These are phyloP conservation scores for Microthlaspi erraticum DNA, from an alignment of 345 rosid species.

Conservation along the genomic window DNA sequence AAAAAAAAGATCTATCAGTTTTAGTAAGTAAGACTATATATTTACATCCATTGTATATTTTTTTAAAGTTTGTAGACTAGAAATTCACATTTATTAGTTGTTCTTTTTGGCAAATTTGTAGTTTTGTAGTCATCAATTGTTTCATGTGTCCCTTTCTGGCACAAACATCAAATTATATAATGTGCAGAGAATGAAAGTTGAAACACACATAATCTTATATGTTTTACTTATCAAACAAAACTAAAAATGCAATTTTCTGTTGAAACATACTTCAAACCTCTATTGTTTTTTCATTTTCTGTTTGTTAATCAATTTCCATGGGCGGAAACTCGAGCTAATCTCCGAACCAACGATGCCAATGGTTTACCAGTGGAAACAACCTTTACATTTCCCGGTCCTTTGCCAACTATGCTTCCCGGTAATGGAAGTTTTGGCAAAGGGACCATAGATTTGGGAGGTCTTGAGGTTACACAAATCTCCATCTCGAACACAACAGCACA, in stretches of 20 bases:
- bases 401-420: constrained; percentile 55
- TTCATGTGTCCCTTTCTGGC: constrained; percentile 1
- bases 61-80: too few relatives aligned
- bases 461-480: constrained; percentile 59
- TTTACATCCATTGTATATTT: constrained; percentile 16
- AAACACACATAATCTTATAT: constrained; percentile 5
- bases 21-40: neutral
- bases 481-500: constrained; percentile 39
- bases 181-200: neutral
- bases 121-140: constrained; percentile 31
- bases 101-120: neutral
- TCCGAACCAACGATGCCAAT: constrained; percentile 4
- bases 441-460: constrained; percentile 62
- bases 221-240: neutral
- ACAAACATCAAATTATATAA: neutral
- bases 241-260: too few relatives aligned
- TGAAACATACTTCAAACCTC: constrained; percentile 12
- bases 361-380: constrained; percentile 50
- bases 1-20: neutral
- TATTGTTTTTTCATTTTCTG: neutral
- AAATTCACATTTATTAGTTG: too few relatives aligned
- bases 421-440: constrained; percentile 60
- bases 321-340: neutral
- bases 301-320: constrained; percentile 3
- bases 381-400: constrained; percentile 59